Conservation (phyloP, 148 eudicot species). For the Beta vulgaris region DNA sequence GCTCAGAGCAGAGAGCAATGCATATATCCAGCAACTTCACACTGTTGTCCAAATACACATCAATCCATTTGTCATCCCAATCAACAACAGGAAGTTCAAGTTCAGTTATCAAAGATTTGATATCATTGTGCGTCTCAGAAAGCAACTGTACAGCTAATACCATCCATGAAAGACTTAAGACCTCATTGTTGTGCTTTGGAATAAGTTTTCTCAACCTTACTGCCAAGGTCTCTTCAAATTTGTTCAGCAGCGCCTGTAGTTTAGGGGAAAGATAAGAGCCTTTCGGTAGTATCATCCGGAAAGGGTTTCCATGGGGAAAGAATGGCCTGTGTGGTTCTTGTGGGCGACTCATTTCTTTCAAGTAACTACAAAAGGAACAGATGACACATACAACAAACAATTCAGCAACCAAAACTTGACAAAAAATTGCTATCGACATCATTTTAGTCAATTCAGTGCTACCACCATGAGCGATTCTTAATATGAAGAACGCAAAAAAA, state of each 20-base stretch:
- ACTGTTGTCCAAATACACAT: conserved; percentile 80
- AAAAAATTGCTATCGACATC: neutral
- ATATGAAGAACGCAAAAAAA: neutral
- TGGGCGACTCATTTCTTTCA: conserved; percentile 58
- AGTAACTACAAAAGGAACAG: conserved; percentile 38
- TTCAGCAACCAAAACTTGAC: conserved; percentile 11
- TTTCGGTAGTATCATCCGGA: conserved; percentile 59
- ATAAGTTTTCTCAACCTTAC: conserved; percentile 52
- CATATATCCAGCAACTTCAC: conserved; percentile 80
- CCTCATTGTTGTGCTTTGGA: conserved; percentile 48
- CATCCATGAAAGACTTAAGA: conserved; percentile 81
- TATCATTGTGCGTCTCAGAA: conserved; percentile 64
- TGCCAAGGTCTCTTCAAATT: conserved; percentile 63
- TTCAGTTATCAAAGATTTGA: conserved; percentile 59
- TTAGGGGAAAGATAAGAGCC: conserved; percentile 59
- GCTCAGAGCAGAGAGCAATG: conserved; percentile 68
- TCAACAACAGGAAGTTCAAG: conserved; percentile 76
- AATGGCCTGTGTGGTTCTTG: conserved; percentile 71
- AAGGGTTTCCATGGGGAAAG: conserved; percentile 73
- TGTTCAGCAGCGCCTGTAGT: conserved; percentile 45
- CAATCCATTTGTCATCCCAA: conserved; percentile 95
- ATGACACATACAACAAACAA: neutral
- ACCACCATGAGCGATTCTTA: neutral
- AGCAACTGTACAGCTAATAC: conserved; percentile 53
- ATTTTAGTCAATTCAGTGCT: neutral